Base-by-base conservation (phyloP, 2,329 filamentous ascomycete genomes). In the Thelonectria blattea region DNA sequence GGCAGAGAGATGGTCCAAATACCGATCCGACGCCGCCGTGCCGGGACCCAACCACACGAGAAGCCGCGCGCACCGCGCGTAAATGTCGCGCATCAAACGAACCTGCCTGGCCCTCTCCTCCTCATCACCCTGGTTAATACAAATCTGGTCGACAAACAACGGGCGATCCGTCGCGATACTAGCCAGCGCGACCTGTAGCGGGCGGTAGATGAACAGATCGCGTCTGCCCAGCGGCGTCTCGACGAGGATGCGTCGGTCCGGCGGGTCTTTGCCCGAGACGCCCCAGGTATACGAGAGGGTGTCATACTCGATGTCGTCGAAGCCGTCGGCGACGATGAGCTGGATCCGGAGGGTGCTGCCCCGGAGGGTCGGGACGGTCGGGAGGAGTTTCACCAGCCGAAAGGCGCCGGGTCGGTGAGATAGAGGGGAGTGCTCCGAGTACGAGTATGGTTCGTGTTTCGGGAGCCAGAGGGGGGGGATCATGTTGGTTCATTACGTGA, bases 221-320 rank as follows among this genome's bases (percentile, higher is more conserved):
- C 46, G 62, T 9, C 58, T 32, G 3, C 51, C 63, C 12, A 53
- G 39, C 3, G 32, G 22, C 1, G 56, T 60, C 20, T 72, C 67
- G n/a, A 76, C 63, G 17, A 72, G 52, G 15, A 76, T 59, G n/a
- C 53, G 58, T 6, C 74, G 65, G 45, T 69, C 55, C 5, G 71
- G 68, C 5, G 27, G 37, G n/a, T 43, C 18, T 3, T 46, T 12
- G 0, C 47, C 32, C 2, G 66, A 60, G 5, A 59, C 61, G n/a
- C 62, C 66, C 73, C 72, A 76, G 3, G 62, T 63, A 42, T 76
- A 76, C 3, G 72, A 75, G 14, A 76, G 67, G 14, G 73, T 67
- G 39, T 74, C 70, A 45, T 73, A 75, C 6, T 50, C 18, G 6
- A 52, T 32, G 9, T 42, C 43, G 3, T 43, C 58, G 42, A 65